Evolutionary conservation across 2,329 filamentous ascomycete species (phyloP).

Genomic region (Fusarium udum): DNA sequence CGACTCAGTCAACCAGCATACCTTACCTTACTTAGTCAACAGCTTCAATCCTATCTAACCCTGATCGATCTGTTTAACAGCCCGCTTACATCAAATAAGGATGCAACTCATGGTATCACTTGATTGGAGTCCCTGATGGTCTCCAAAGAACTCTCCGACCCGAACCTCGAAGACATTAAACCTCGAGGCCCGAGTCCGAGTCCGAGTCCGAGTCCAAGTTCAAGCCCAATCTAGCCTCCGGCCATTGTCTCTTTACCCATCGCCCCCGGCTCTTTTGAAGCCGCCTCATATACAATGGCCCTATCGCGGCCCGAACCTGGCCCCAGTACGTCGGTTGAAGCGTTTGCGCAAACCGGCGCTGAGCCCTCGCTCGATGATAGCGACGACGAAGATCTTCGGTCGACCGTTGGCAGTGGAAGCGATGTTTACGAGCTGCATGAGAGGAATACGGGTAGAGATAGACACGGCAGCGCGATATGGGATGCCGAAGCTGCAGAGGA

Average conservation of each 20-base stretch:
- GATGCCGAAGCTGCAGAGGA: constrained; percentile 31
- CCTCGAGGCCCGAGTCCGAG: neutral
- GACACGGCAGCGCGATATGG: constrained; percentile 27
- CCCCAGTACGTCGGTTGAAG: constrained; percentile 40
- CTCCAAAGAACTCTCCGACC: neutral
- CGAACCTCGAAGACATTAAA: neutral
- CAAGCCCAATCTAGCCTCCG: neutral
- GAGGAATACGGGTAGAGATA: constrained; percentile 20
- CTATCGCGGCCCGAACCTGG: constrained; percentile 34
- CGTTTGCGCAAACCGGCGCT: constrained; percentile 53
- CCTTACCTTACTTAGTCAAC: neutral
- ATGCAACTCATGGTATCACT: constrained; percentile 21
- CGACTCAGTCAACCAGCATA: neutral
- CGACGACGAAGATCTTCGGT: constrained; percentile 49
- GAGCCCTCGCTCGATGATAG: constrained; percentile 50
- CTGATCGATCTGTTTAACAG: neutral
- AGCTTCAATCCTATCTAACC: neutral
- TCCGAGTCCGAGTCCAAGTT: neutral
- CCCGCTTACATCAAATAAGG: constrained; percentile 2
- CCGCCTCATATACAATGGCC: constrained; percentile 34
- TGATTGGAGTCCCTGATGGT: constrained; percentile 21
- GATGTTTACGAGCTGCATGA: constrained; percentile 49
- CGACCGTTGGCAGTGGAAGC: constrained; percentile 43
- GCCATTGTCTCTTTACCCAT: neutral
- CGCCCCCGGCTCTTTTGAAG: neutral